Evolutionary conservation across 176 grass and related monocot species (phyloP), one percentile per base, ranked within the genome.

Genomic region (Raddia guianensis): DNA sequence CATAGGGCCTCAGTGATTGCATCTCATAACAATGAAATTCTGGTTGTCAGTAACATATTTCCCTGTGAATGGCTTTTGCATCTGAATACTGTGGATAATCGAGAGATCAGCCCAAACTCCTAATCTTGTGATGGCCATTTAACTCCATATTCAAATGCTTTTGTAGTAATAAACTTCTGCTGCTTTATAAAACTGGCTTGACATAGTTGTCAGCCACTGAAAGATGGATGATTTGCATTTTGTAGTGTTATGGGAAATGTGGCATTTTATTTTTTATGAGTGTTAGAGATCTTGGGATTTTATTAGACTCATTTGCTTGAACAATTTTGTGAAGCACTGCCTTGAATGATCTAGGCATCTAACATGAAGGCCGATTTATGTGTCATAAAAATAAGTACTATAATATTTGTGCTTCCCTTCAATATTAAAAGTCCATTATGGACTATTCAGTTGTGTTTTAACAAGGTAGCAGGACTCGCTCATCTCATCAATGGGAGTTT

Each of bases 301-400:
- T 2, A 8, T 50, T 35, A 5, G 13, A 3, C 11, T 59, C 16
- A 12, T 27, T 69, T 60, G 5, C 45, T 77, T 51, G 2, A 43
- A 21, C 73, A n/a, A 52, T 53, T 15, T 40, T 55, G 20, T 54
- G 19, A 69, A 58, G 11, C 21, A 5, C 43, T 43, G 34, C 13
- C 43, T 40, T 81, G n/a, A 80, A 68, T 67, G 33, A 49, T 58
- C 13, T 63, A 59, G 13, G 13, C 40, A 86, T 86, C 32, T 86
- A 68, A 53, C 52, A 66, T 33, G 63, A 50, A 50, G 34, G 20
- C 16, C 48, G 21, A 43, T 52, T 32, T 77, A 5, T 63, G 18
- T 45, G 47, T 72, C 13, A 46, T 18, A 83, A 9, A 32, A 20
- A 19, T 37, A 69, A 80, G 53, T n/a, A 16, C 18, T 63, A 67